phyloP scores from a whole-genome alignment of 768 basidiomycete species.

The Termitomyces sp. region DNA sequence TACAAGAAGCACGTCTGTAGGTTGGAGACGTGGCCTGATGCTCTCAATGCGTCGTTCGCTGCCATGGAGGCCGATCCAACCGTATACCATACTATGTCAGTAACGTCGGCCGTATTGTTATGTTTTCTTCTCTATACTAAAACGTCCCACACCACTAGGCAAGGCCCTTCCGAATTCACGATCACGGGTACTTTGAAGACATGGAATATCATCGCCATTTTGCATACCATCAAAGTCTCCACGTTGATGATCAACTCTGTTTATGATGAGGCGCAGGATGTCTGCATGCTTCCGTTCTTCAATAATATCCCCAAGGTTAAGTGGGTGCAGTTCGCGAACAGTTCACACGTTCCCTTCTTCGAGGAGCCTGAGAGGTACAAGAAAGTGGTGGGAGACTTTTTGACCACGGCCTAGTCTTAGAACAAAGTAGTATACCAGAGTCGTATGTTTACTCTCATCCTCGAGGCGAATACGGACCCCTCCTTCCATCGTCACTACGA shows the following conservation, averaged over 20 bases:
- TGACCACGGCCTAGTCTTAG: slow-evolving; percentile 12
- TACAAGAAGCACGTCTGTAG: slow-evolving; percentile 23
- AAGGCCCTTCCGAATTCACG: slow-evolving; percentile 14
- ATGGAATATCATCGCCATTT: slow-evolving; percentile 44
- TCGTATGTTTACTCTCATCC: not conserved
- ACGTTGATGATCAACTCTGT: slow-evolving; percentile 41
- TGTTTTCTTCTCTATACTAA: slow-evolving; percentile 8
- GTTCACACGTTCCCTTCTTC: slow-evolving; percentile 40
- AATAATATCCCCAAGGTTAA: slow-evolving; percentile 34
- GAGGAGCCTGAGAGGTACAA: slow-evolving; percentile 43
- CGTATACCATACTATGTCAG: slow-evolving; percentile 25
- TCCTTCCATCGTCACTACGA: not conserved
- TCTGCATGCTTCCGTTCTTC: slow-evolving; percentile 35
- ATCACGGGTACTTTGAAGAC: slow-evolving; percentile 23
- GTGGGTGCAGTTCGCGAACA: slow-evolving; percentile 42
- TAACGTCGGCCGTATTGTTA: not conserved
- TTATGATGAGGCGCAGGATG: slow-evolving; percentile 40
- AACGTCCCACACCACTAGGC: not conserved
- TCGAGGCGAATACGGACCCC: not conserved
- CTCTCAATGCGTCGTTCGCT: slow-evolving; percentile 16
- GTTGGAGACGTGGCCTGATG: slow-evolving; percentile 22
- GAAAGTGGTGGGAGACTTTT: slow-evolving; percentile 32
- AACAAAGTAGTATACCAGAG: too few relatives aligned
- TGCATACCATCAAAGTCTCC: slow-evolving; percentile 35
- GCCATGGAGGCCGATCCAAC: slow-evolving; percentile 22